phyloP scores from a whole-genome alignment of 1,284 basidiomycete species.

The Boletus hoseneyae region DNA sequence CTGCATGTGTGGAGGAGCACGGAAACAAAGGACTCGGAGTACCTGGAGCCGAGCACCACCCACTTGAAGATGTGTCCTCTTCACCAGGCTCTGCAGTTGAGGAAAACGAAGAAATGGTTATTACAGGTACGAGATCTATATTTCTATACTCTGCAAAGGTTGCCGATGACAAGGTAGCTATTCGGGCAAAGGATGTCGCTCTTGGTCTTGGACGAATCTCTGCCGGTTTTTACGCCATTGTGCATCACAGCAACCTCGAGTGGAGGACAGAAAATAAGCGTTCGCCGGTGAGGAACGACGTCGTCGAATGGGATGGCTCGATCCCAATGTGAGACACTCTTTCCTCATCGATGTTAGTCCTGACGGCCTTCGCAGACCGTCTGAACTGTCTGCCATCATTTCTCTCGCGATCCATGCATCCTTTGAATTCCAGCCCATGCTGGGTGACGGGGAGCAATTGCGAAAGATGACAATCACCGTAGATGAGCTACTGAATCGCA shows the following conservation, averaged over 20 bases:
- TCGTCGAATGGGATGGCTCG: too few species aligned
- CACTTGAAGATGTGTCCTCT: too few species aligned
- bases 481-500: constrained; percentile 3
- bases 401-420: constrained; percentile 4
- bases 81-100: neutral
- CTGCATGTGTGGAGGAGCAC: neutral
- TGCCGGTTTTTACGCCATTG: neutral
- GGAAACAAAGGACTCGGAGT: too few species aligned
- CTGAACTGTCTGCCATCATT: too few species aligned
- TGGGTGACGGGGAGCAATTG: constrained; percentile 14
- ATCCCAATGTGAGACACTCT: too few species aligned
- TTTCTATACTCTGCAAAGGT: neutral
- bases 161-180: neutral
- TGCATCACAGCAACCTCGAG: neutral
- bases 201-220: neutral
- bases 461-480: neutral
- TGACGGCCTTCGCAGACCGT: too few species aligned
- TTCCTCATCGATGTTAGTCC: too few species aligned
- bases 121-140: neutral
- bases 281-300: too few species aligned
- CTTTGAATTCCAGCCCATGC: constrained; percentile 8
- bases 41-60: too few species aligned
- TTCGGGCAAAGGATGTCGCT: neutral
- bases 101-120: neutral
- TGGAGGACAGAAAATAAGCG: neutral